Conservation (phyloP, 441 rosid genomes). For the Jatropha multifida region DNA sequence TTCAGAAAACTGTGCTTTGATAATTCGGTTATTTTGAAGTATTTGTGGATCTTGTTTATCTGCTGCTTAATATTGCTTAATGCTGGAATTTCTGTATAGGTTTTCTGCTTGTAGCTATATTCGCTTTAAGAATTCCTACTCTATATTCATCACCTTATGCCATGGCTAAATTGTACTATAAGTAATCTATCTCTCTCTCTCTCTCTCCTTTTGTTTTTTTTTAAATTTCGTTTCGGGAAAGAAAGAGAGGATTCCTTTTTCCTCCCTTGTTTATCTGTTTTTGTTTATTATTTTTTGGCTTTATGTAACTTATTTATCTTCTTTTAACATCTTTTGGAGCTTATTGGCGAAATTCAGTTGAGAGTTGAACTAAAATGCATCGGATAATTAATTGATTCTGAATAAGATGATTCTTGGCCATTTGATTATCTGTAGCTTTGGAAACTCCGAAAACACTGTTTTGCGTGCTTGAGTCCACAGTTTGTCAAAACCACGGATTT, state of each 20-base stretch:
- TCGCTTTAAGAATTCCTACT: not conserved
- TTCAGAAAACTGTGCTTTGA: not conserved
- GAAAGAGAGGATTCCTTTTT: not conserved
- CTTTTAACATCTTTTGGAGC: not conserved
- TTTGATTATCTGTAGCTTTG: slow-evolving; percentile 1
- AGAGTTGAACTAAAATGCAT: not conserved
- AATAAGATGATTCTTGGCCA: not conserved
- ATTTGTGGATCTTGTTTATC: not conserved
- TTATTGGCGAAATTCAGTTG: slow-evolving; percentile 9
- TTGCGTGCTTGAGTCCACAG: not conserved
- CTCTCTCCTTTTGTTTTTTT: no score
- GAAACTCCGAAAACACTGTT: slow-evolving; percentile 1
- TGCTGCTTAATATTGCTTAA: not conserved
- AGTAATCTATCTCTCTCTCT: not conserved
- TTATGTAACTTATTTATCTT: not conserved
- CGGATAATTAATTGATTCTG: not conserved
- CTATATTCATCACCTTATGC: not conserved
- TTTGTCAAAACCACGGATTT: not conserved
- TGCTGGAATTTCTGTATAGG: not conserved
- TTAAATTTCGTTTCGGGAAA: not conserved
- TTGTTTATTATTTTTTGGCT: not conserved
- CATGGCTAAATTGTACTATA: not conserved
- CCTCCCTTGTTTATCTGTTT: not conserved
- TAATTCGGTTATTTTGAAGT: not conserved
- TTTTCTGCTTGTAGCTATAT: not conserved